Evolutionary conservation across 2,329 filamentous ascomycete species (phyloP).

Genomic region (Bipolaris cookei): DNA sequence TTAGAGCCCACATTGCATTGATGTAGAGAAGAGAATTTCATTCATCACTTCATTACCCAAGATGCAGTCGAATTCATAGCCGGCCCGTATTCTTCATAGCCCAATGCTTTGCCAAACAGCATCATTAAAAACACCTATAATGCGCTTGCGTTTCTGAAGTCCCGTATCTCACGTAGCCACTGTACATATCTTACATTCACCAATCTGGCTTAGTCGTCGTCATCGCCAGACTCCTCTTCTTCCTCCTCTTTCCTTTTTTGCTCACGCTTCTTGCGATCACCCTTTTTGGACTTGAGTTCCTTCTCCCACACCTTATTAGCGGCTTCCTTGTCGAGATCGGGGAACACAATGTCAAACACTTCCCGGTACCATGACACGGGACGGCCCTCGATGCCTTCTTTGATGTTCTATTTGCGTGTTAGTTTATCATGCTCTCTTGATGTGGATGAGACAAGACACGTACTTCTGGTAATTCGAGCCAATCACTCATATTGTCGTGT

Average conservation of each 20-base stretch:
- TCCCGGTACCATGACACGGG: conserved; percentile 93
- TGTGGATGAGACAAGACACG: conserved; percentile 43
- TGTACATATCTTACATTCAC: conserved; percentile 17
- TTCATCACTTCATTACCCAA: conserved; percentile 4
- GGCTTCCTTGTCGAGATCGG: conserved; percentile 72
- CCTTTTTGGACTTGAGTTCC: conserved; percentile 55
- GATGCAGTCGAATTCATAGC: neutral
- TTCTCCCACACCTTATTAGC: conserved; percentile 77
- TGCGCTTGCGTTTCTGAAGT: conserved; percentile 3
- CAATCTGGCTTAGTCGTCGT: conserved; percentile 36
- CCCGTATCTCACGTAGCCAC: neutral
- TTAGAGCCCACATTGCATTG: too few relatives aligned
- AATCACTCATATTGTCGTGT: conserved; percentile 93
- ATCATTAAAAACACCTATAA: conserved; percentile 6
- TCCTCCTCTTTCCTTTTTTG: conserved; percentile 56
- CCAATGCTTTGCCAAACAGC: conserved; percentile 4
- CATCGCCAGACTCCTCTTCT: conserved; percentile 49
- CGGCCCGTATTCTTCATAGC: neutral
- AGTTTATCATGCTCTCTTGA: conserved; percentile 3
- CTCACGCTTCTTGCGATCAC: conserved; percentile 45
- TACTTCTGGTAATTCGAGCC: conserved; percentile 96
- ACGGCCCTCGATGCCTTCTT: conserved; percentile 89
- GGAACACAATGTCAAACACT: conserved; percentile 91
- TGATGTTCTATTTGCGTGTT: conserved; percentile 80
- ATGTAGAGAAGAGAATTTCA: conserved; percentile 4